Base-by-base conservation (phyloP, 2,329 filamentous ascomycete species). In the Coniochaeta hoffmannii region DNA sequence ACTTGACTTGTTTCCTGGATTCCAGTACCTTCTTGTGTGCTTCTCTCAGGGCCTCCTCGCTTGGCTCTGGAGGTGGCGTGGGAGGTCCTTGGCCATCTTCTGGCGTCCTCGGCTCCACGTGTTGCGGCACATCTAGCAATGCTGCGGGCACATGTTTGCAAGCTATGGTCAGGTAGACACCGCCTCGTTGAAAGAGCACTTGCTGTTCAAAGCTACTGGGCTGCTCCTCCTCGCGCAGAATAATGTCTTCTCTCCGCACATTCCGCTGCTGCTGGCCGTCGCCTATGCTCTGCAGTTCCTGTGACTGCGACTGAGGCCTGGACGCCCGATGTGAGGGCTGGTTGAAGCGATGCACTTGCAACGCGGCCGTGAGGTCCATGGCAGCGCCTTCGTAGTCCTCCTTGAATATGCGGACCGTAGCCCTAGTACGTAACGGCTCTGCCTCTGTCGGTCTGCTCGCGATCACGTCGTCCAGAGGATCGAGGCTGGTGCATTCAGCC, bases 161-260 rank as follows among this genome's bases (percentile, higher is more conserved):
- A 12, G 90, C 88, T 63, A 90, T 76, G 4, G 81, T 82, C 34
- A 95, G 74, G 66, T 92, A 88, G 5, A 85, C 83, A 5, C 82
- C 81, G 1, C 84, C 90, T 49, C 90, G 81, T 61, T 92, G 87
- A 67, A 94, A 93, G 4, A 89, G 70, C 4, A 94, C 69, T 65
- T 94, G 90, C 50, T 80, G 77, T 66, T 90, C 86, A 59, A 92
- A 74, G 66, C 89, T 89, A 62, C 78, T 87, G 14, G 89, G 89
- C 60, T 92, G 88, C 58, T 88, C 63, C 4, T 66, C 69, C 53
- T 78, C 68, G 36, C 73, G 62, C 15, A 76, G 57, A 1, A 69
- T 63, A 46, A 71, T 58, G 14, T 75, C 71, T 9, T 64, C 66
- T 2, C 63, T 65, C 31, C 69, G 64, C 56, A 64, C 64, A 26